Evolutionary conservation across 148 eudicot species (phyloP).

Genomic region (Spergularia marina): DNA sequence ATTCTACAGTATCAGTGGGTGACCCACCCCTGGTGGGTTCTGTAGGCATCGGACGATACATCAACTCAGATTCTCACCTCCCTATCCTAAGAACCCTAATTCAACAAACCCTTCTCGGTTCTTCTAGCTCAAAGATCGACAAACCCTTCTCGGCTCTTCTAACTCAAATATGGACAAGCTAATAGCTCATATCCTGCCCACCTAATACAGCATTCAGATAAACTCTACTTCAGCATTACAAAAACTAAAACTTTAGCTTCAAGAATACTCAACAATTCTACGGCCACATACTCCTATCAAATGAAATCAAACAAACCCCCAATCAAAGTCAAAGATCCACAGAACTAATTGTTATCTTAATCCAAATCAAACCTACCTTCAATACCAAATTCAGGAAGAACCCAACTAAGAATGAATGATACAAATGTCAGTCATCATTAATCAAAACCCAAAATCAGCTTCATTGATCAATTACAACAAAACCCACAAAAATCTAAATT

Average conservation of each 20-base stretch:
- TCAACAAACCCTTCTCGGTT: background rate
- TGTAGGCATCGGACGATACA: constrained; percentile 58
- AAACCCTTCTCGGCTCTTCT: background rate
- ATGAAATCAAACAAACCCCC: background rate
- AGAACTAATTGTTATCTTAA: background rate
- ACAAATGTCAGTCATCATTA: background rate
- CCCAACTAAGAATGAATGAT: background rate
- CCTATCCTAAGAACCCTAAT: constrained; percentile 23
- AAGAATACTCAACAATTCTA: constrained; percentile 8
- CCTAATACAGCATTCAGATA: constrained; percentile 18
- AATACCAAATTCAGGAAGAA: background rate
- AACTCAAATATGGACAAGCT: constrained; percentile 9
- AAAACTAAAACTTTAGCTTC: background rate
- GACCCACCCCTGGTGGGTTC: constrained; percentile 63
- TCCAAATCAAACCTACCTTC: constrained; percentile 6
- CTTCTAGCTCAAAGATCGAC: constrained; percentile 20
- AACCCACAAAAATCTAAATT: constrained; percentile 7
- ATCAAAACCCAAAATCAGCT: background rate
- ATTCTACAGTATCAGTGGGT: constrained; percentile 73
- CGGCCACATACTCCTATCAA: background rate
- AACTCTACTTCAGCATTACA: constrained; percentile 15
- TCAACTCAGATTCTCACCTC: constrained; percentile 18
- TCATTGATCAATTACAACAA: background rate
- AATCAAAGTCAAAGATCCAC: constrained; percentile 4
- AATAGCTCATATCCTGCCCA: constrained; percentile 17